Evolutionary conservation across 306 rosid species (phyloP), one percentile per base, ranked within the genome.

Genomic region (Prunus mira): DNA sequence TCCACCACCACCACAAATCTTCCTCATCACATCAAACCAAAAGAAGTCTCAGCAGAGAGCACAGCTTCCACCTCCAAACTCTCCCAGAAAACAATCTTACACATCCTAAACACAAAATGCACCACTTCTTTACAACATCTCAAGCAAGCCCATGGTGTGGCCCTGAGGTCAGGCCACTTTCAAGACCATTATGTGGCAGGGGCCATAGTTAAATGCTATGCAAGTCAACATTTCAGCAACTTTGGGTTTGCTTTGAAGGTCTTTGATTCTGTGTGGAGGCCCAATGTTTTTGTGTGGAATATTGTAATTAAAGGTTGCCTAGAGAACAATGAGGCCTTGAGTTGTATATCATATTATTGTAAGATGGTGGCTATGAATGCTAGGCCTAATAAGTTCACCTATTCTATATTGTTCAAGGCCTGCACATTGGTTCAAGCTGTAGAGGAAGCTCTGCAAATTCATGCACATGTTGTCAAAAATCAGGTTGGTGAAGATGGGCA

Each of bases 261-360:
- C 63, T 84, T 89, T 49, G 77, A 80, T 27, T 15, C 55, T 9
- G 86, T 87, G 51, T 84, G 82, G 46, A 84, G 67, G 67, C 89
- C 91, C 17, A 89, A 87, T 80, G 91, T 89, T 65, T 89, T 89
- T 73, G 80, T 87, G 9, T 87, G 91, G 85, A 89, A 89, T 71
- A 69, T 87, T 28, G 32, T 86, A 80, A 61, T 89, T 52, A 86
- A 86, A 79, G 84, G 90, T 70, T 80, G 89, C 75, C 6, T 89
- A 63, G 87, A 84, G 69, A 82, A 86, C 69, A 65, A 80, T 28
- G 75, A 82, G 55, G 87, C 88, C 6, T 25, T 69, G 24, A 22
- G 71, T 67, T 85, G 71, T 46, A 51, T 86, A 49, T 84, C 80
- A 46, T 84, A 76, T 78, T 89, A 87, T 57, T 28, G 47, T 32